phyloP scores from a whole-genome alignment of 1,284 basidiomycete species.

The Apiotrichum gamsii region DNA sequence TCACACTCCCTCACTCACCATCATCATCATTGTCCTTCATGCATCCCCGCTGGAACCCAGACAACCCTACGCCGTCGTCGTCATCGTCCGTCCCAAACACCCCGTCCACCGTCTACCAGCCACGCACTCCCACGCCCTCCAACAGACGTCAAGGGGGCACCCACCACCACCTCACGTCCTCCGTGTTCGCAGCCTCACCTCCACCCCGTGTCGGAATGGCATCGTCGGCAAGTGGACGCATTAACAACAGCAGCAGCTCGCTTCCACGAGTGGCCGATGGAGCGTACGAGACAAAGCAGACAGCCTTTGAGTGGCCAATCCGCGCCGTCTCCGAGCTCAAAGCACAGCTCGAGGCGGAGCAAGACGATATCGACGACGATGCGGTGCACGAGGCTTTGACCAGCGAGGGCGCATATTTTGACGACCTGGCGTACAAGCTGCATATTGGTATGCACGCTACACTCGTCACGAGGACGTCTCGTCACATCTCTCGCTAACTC shows the following conservation, averaged over 20 bases:
- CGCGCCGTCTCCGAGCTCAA: constrained; percentile 13
- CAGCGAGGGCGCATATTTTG: constrained; percentile 60
- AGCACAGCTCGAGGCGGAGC: constrained; percentile 18
- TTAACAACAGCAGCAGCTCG: neutral
- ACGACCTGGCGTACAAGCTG: constrained; percentile 65
- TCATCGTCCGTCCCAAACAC: neutral
- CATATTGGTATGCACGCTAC: constrained; percentile 35
- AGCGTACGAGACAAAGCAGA: constrained; percentile 18
- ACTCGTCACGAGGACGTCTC: no score
- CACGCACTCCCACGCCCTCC: constrained; percentile 14
- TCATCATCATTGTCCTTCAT: neutral
- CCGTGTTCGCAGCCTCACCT: constrained; percentile 8
- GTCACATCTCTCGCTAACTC: neutral
- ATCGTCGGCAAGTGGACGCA: neutral
- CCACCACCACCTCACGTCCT: constrained; percentile 10
- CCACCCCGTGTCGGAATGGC: neutral
- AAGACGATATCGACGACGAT: constrained; percentile 20
- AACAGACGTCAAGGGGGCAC: constrained; percentile 4
- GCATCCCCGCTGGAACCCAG: constrained; percentile 10
- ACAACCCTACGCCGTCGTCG: constrained; percentile 10
- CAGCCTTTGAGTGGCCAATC: constrained; percentile 28
- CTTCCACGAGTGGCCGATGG: neutral
- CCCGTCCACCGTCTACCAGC: neutral
- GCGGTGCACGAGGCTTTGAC: constrained; percentile 56
- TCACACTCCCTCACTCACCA: no score